Conservation (phyloP, 139 green algal species). For the Picochlorum costavermella region DNA sequence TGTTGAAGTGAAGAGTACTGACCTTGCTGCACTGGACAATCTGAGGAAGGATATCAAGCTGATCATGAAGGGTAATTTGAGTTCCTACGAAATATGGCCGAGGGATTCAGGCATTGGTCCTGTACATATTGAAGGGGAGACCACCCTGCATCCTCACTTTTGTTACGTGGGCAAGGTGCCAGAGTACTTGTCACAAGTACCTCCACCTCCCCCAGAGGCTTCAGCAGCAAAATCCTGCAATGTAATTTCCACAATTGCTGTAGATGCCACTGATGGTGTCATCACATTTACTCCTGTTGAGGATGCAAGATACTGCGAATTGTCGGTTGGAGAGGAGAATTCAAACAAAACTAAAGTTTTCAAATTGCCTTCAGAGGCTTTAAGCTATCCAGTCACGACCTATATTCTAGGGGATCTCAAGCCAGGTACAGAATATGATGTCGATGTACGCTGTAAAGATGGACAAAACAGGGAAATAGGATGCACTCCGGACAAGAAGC, state of each 20-base stretch:
- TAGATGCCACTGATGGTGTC: neutral
- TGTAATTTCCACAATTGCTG: neutral
- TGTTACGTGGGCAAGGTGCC: neutral
- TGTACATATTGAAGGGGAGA: neutral
- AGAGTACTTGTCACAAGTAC: neutral
- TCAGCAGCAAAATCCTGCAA: neutral
- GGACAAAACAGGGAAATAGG: neutral
- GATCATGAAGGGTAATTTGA: neutral
- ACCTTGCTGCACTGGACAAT: neutral
- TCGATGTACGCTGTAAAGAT: neutral
- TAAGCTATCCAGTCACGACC: neutral
- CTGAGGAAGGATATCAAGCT: neutral
- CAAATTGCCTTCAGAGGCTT: neutral
- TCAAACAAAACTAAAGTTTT: neutral
- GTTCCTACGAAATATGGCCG: neutral
- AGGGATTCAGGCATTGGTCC: neutral
- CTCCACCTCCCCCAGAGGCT: neutral
- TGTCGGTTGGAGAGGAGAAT: neutral
- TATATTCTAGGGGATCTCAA: neutral
- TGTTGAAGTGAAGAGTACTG: neutral
- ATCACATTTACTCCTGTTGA: neutral
- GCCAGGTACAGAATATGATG: neutral
- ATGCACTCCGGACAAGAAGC: neutral
- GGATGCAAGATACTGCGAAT: neutral
- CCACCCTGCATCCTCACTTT: neutral